Evolutionary conservation across 352 stramenopile species (phyloP).

Genomic region (Phytopythium vexans): DNA sequence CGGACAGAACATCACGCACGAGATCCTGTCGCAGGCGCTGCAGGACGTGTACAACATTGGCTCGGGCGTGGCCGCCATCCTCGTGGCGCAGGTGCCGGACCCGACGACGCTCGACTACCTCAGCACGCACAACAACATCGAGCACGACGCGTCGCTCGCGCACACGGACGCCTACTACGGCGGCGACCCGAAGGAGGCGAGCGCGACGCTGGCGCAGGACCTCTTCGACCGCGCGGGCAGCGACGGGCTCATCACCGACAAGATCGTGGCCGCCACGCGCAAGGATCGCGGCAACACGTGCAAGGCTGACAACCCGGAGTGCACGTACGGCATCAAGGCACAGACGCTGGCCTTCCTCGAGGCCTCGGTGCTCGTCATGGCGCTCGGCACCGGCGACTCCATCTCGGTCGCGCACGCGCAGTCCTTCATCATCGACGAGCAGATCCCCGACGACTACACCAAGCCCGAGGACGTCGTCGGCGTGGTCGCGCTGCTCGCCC

Average conservation of each 20-base stretch:
- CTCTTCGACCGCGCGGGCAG: slow-evolving; percentile 19
- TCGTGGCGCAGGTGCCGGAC: slow-evolving; percentile 19
- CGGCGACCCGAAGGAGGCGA: slow-evolving; percentile 22
- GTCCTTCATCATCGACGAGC: slow-evolving; percentile 31
- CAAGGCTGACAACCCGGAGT: slow-evolving; percentile 26
- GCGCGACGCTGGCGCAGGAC: slow-evolving; percentile 19
- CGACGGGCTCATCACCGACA: slow-evolving; percentile 18
- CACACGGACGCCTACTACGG: slow-evolving; percentile 32
- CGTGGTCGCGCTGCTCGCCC: slow-evolving; percentile 10
- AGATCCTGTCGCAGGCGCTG: slow-evolving; percentile 18
- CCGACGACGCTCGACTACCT: slow-evolving; percentile 36
- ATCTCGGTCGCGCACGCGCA: slow-evolving; percentile 23
- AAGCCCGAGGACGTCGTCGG: slow-evolving; percentile 9
- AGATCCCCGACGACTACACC: slow-evolving; percentile 23
- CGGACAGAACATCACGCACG: slow-evolving; percentile 29
- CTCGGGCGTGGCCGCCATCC: slow-evolving; percentile 12
- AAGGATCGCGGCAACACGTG: slow-evolving; percentile 20
- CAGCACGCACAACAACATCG: slow-evolving; percentile 32
- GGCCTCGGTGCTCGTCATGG: slow-evolving; percentile 19
- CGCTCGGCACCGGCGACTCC: slow-evolving; percentile 12
- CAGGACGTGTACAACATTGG: slow-evolving; percentile 32
- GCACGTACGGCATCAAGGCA: slow-evolving; percentile 15
- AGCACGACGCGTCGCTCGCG: slow-evolving; percentile 49
- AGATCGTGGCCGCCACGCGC: slow-evolving; percentile 17
- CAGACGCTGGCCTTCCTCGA: slow-evolving; percentile 20